phyloP scores from a whole-genome alignment of 2,329 filamentous ascomycete species.

The Zalaria obscura region DNA sequence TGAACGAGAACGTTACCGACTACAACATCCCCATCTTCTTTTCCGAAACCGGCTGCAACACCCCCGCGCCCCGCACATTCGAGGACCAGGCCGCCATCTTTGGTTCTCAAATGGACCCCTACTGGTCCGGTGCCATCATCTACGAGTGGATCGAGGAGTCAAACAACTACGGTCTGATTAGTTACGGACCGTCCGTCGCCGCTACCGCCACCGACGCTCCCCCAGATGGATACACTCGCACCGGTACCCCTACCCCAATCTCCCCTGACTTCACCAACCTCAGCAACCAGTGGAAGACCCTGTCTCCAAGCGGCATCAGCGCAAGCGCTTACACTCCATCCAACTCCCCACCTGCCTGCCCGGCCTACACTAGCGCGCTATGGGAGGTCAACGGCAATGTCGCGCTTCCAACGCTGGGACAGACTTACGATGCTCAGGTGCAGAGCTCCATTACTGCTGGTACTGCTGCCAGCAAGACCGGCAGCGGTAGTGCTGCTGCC shows the following conservation, averaged over 20 bases:
- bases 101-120: slow-evolving; percentile 55
- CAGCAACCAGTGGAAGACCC: slow-evolving; percentile 58
- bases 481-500: slow-evolving; percentile 9
- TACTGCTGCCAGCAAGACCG: slow-evolving; percentile 15
- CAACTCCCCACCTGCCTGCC: slow-evolving; percentile 52
- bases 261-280: slow-evolving; percentile 68
- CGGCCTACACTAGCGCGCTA: slow-evolving; percentile 49
- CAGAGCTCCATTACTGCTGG: slow-evolving; percentile 6
- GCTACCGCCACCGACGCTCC: slow-evolving; percentile 29
- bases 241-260: slow-evolving; percentile 59
- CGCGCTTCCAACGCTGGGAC: slow-evolving; percentile 53
- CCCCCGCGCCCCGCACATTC: slow-evolving; percentile 46
- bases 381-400: slow-evolving; percentile 64
- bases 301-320: slow-evolving; percentile 54
- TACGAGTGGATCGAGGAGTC: slow-evolving; percentile 84
- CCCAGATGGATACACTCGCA: slow-evolving; percentile 54
- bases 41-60: slow-evolving; percentile 77
- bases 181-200: slow-evolving; percentile 50
- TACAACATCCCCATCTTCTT: slow-evolving; percentile 83
- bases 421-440: slow-evolving; percentile 19
- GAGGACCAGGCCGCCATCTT: slow-evolving; percentile 66
- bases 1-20: slow-evolving; percentile 51
- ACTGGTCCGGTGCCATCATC: slow-evolving; percentile 64
- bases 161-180: slow-evolving; percentile 63
- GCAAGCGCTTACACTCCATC: slow-evolving; percentile 50